A percentile compares a stretch with the other conserved stretches of the same genome.
These are phyloP conservation scores for Mycosarcoma maydis DNA, from an alignment of 1,284 basidiomycete genomes.

Conservation along the genomic window DNA sequence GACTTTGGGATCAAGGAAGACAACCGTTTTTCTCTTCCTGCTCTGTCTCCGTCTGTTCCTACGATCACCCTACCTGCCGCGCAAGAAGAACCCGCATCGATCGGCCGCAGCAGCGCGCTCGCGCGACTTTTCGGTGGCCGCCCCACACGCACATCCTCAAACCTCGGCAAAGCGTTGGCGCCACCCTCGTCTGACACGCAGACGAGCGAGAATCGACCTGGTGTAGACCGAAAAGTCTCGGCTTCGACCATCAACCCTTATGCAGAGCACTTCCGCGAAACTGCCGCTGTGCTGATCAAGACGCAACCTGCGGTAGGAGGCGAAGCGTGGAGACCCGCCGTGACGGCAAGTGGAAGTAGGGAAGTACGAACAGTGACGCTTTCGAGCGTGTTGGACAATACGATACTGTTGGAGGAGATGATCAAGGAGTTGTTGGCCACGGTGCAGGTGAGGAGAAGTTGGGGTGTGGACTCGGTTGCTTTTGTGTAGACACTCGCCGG, in stretches of 20 bases:
- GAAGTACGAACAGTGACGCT: slow-evolving; percentile 73
- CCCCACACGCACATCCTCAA: slow-evolving; percentile 13
- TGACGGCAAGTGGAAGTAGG: slow-evolving; percentile 7
- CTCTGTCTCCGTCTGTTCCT: slow-evolving; percentile 1
- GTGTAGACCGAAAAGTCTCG: slow-evolving; percentile 20
- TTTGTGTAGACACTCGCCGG: slow-evolving; percentile 12
- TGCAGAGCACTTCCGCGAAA: slow-evolving; percentile 82
- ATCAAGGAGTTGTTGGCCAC: slow-evolving; percentile 92
- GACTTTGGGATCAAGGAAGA: slow-evolving; percentile 37
- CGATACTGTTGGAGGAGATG: slow-evolving; percentile 92
- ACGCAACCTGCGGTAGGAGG: slow-evolving; percentile 72
- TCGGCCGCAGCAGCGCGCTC: slow-evolving; percentile 21
- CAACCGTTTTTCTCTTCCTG: slow-evolving; percentile 9
- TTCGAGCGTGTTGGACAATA: slow-evolving; percentile 88
- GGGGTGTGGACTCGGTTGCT: slow-evolving; percentile 78
- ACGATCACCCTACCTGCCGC: not conserved
- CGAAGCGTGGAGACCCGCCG: slow-evolving; percentile 16
- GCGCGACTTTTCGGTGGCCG: slow-evolving; percentile 42
- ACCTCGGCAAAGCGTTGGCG: slow-evolving; percentile 7
- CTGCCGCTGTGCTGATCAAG: slow-evolving; percentile 78
- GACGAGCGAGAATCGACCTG: not conserved
- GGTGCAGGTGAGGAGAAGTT: slow-evolving; percentile 81
- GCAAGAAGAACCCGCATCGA: not conserved
- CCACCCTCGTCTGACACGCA: not conserved
- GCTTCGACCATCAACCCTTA: slow-evolving; percentile 45